Percentiles rank a stretch among this genome's conserved stretches.
phyloP scores from a whole-genome alignment of 768 basidiomycete genomes.

The Amanita subjunquillea region DNA sequence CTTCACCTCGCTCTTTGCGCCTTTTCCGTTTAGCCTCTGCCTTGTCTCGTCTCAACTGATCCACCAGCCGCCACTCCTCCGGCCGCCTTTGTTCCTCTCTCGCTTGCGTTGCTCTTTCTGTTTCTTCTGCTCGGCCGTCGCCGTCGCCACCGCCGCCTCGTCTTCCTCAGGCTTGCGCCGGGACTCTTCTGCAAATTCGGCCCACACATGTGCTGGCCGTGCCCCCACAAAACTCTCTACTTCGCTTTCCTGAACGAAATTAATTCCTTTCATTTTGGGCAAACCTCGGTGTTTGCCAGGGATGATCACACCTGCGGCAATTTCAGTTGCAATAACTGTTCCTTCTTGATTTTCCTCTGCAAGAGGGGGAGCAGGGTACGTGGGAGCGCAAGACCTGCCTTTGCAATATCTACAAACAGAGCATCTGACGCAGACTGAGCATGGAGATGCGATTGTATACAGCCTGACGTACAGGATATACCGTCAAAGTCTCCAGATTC shows the following conservation, averaged over 20 bases:
- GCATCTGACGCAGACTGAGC: constrained; percentile 33
- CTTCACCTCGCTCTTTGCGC: too few relatives aligned
- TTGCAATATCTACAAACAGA: constrained; percentile 47
- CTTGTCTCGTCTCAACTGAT: too few relatives aligned
- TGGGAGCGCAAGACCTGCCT: constrained; percentile 42
- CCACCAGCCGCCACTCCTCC: too few relatives aligned
- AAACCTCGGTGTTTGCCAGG: constrained; percentile 29
- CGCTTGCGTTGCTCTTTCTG: too few relatives aligned
- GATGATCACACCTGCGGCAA: constrained; percentile 20
- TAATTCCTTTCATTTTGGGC: constrained; percentile 46
- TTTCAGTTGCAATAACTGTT: constrained; percentile 10
- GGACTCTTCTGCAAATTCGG: too few relatives aligned
- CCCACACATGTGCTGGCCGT: too few relatives aligned
- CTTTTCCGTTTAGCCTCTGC: too few relatives aligned
- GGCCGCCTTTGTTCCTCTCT: too few relatives aligned
- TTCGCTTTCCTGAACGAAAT: constrained; percentile 78
- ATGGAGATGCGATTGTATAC: constrained; percentile 6
- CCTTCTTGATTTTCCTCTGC: constrained; percentile 20
- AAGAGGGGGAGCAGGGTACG: constrained; percentile 25
- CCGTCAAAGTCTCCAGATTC: constrained; percentile 52
- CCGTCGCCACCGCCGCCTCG: too few relatives aligned
- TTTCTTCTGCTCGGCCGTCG: too few relatives aligned
- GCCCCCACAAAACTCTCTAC: constrained; percentile 28
- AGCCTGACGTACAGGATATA: constrained; percentile 43
- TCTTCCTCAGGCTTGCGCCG: too few relatives aligned